Evolutionary conservation across 257 asterid genomes (phyloP).

Genomic region (Paraleonurus japonicus): DNA sequence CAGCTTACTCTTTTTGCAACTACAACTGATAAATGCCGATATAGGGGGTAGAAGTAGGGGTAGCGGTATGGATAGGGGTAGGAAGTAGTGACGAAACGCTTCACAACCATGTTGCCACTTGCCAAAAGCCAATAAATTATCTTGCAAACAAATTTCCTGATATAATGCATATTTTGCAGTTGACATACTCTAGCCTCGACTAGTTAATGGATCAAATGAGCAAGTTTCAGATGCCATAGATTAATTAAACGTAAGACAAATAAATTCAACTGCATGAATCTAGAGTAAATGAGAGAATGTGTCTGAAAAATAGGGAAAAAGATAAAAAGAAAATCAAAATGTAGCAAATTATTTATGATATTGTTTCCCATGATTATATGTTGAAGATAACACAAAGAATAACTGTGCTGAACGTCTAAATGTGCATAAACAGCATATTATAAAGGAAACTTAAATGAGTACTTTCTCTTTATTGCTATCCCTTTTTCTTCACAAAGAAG

Average conservation of each 20-base stretch:
- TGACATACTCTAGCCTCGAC: not conserved
- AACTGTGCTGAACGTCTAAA: not conserved
- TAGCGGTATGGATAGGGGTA: not conserved
- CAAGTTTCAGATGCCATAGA: slow-evolving; percentile 2
- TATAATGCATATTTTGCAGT: not conserved
- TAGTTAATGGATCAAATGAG: not conserved
- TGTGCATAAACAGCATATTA: not conserved
- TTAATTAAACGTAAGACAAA: not conserved
- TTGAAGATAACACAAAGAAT: not conserved
- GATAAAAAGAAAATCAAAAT: not conserved
- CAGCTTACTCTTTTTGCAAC: not conserved
- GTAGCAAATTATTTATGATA: not conserved
- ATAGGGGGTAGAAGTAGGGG: not conserved
- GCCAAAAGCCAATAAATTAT: not conserved
- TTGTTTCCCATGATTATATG: not conserved
- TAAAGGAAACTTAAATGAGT: not conserved
- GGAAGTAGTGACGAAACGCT: slow-evolving; percentile 1
- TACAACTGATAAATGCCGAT: not conserved
- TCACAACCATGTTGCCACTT: not conserved
- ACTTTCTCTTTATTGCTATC: not conserved
- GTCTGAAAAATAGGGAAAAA: not conserved
- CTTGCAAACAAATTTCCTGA: not conserved
- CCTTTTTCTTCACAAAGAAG: not conserved
- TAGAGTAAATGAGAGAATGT: not conserved
- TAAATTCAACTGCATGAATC: not conserved